phyloP scores from a whole-genome alignment of 768 basidiomycete species.

The Leccinum uliginosum region DNA sequence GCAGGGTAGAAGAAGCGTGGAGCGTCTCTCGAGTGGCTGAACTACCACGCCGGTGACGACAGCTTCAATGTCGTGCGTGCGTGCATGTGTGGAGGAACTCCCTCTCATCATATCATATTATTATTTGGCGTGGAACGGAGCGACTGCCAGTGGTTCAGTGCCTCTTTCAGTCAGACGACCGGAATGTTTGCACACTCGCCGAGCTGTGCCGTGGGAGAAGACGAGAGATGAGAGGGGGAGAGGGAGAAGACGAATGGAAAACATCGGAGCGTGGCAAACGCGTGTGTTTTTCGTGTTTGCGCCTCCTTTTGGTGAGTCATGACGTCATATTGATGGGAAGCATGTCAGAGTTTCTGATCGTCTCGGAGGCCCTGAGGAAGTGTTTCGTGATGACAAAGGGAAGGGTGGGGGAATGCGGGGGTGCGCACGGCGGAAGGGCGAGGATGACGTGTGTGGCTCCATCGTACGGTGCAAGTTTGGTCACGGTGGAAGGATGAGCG shows the following conservation, averaged over 20 bases:
- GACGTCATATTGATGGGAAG: conserved; percentile 11
- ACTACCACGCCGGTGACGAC: background rate
- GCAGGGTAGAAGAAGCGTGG: conserved; percentile 5
- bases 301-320: conserved; percentile 15
- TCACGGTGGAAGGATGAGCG: conserved; percentile 9
- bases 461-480: background rate
- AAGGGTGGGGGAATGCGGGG: conserved; percentile 21
- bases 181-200: background rate
- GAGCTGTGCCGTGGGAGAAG: background rate
- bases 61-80: background rate
- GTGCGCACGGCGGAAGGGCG: background rate
- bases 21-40: background rate
- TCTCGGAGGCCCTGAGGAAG: conserved; percentile 12
- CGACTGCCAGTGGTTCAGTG: background rate
- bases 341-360: conserved; percentile 6
- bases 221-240: background rate
- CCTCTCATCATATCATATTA: conserved; percentile 8
- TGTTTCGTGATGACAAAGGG: conserved; percentile 9
- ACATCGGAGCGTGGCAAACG: conserved; percentile 18
- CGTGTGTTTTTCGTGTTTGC: conserved; percentile 22
- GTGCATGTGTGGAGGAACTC: background rate
- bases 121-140: background rate
- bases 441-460: conserved; percentile 19
- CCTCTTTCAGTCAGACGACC: conserved; percentile 2
- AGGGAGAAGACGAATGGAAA: background rate